These are phyloP conservation scores for Calonectria hongkongensis DNA, from an alignment of 2,329 filamentous ascomycete genomes.

Conservation along the genomic window DNA sequence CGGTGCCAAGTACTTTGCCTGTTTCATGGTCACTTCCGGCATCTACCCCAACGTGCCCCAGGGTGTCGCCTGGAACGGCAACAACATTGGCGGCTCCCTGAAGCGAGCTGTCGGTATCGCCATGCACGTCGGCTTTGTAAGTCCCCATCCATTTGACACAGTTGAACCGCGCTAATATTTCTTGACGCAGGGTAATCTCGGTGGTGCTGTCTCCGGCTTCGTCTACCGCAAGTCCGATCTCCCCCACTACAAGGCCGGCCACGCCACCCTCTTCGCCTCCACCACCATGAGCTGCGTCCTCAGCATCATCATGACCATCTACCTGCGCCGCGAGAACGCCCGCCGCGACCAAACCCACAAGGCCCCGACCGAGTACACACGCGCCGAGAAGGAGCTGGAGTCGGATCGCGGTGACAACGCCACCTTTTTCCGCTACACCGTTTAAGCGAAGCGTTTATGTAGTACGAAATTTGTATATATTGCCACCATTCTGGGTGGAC, in stretches of 20 bases:
- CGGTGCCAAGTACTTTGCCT: slow-evolving; percentile 68
- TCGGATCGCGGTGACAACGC: slow-evolving; percentile 74
- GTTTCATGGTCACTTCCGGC: slow-evolving; percentile 63
- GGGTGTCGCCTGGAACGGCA: slow-evolving; percentile 75
- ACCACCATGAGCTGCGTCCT: slow-evolving; percentile 72
- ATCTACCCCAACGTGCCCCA: slow-evolving; percentile 74
- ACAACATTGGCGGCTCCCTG: slow-evolving; percentile 73
- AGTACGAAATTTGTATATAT: slow-evolving; percentile 49
- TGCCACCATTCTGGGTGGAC: slow-evolving; percentile 19
- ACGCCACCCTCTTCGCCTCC: slow-evolving; percentile 74
- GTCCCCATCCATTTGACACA: slow-evolving; percentile 35
- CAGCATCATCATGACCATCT: slow-evolving; percentile 73
- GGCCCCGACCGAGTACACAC: slow-evolving; percentile 69
- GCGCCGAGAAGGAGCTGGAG: slow-evolving; percentile 72
- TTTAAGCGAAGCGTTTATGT: slow-evolving; percentile 58
- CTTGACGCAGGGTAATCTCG: slow-evolving; percentile 58
- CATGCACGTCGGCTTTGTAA: slow-evolving; percentile 70
- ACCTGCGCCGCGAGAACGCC: slow-evolving; percentile 74
- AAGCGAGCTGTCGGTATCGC: slow-evolving; percentile 74
- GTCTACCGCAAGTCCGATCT: slow-evolving; percentile 63
- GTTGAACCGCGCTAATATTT: slow-evolving; percentile 37
- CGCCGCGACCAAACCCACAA: slow-evolving; percentile 70
- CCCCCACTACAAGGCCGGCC: slow-evolving; percentile 75
- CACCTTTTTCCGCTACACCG: slow-evolving; percentile 72
- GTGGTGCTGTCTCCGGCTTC: slow-evolving; percentile 60